A percentile compares a stretch with the other conserved stretches of the same genome.
Conservation (phyloP, 257 asterid genomes). For the Nicotiana obtusifolia region DNA sequence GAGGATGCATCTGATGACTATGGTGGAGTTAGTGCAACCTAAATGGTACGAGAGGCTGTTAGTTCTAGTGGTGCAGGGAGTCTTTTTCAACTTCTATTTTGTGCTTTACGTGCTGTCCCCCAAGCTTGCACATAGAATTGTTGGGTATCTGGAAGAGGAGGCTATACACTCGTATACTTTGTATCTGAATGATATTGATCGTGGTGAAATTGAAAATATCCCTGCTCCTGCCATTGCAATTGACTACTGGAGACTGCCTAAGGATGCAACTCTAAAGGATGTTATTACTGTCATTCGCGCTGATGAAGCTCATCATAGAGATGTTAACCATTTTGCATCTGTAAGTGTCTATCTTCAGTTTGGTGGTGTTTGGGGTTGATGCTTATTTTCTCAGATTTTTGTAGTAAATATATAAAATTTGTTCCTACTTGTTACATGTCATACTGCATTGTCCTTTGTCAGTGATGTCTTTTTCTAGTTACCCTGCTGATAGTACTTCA, state of each 20-base stretch:
- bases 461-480: too few relatives aligned
- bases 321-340: slow-evolving; percentile 95
- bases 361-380: too few relatives aligned
- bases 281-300: slow-evolving; percentile 79
- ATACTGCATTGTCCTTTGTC: too few relatives aligned
- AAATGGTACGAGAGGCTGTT: slow-evolving; percentile 83
- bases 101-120: slow-evolving; percentile 65
- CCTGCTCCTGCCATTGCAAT: slow-evolving; percentile 90
- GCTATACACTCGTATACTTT: slow-evolving; percentile 84
- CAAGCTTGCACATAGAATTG: slow-evolving; percentile 82
- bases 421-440: too few relatives aligned
- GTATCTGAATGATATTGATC: slow-evolving; percentile 66
- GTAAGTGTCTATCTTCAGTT: slow-evolving; percentile 32
- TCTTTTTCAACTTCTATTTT: slow-evolving; percentile 83
- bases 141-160: slow-evolving; percentile 95
- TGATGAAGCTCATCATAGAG: slow-evolving; percentile 97
- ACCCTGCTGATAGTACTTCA: too few relatives aligned
- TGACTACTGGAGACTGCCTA: slow-evolving; percentile 87
- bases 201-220: slow-evolving; percentile 59
- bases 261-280: slow-evolving; percentile 69
- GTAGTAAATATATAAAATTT: too few relatives aligned
- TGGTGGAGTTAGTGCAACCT: slow-evolving; percentile 89
- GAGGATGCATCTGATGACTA: slow-evolving; percentile 96
- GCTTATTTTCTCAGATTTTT: too few relatives aligned
- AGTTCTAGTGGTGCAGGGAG: slow-evolving; percentile 80